phyloP scores from a whole-genome alignment of 2,329 filamentous ascomycete genomes.

The Colletotrichum scovillei region DNA sequence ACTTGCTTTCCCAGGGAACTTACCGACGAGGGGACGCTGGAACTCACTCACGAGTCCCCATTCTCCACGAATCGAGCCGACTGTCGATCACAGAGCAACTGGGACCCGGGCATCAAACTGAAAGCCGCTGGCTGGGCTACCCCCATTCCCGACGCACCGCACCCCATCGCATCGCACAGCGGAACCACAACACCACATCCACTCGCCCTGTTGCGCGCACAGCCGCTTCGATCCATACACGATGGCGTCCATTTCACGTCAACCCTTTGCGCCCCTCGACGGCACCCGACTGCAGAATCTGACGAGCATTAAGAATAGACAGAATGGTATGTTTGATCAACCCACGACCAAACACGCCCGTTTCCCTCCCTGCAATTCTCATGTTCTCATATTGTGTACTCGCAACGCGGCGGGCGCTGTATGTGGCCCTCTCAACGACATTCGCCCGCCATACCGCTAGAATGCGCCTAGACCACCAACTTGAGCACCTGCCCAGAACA shows the following conservation, averaged over 20 bases:
- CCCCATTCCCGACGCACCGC: not conserved
- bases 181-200: conserved; percentile 1
- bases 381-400: not conserved
- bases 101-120: conserved; percentile 4
- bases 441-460: not conserved
- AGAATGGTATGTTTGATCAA: conserved; percentile 69
- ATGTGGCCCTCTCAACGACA: not conserved
- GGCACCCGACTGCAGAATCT: conserved; percentile 76
- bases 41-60: conserved; percentile 4
- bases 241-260: conserved; percentile 71
- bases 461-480: conserved; percentile 21
- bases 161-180: not conserved
- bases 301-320: conserved; percentile 81
- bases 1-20: conserved; percentile 12
- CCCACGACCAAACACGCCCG: conserved; percentile 12
- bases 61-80: conserved; percentile 27
- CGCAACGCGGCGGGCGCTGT: not conserved
- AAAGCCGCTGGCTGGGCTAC: not conserved
- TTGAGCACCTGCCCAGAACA: not conserved
- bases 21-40: conserved; percentile 7
- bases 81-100: conserved; percentile 24
- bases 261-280: conserved; percentile 81
- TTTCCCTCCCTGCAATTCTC: not conserved
- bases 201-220: conserved; percentile 22
- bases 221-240: conserved; percentile 36